These are phyloP conservation scores for Mucor indicus DNA, from an alignment of 371 early-diverging fungal genomes.

Conservation along the genomic window DNA sequence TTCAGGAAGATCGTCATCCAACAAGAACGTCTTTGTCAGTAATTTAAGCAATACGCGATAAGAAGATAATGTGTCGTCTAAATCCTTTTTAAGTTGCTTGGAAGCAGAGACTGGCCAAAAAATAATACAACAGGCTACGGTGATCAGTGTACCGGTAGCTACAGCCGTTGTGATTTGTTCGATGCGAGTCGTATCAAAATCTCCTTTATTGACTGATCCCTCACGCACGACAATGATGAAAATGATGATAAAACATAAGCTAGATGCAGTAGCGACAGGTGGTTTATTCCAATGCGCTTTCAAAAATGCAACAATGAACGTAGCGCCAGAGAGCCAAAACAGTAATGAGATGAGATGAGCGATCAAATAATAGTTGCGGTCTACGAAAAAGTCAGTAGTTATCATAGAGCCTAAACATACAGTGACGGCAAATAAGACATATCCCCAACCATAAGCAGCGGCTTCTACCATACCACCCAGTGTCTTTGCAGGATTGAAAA, in stretches of 20 bases:
- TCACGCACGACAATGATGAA: conserved; percentile 52
- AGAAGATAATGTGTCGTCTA: conserved; percentile 54
- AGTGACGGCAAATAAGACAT: conserved; percentile 47
- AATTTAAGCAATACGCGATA: conserved; percentile 54
- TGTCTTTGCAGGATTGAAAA: conserved; percentile 69
- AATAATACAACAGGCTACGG: conserved; percentile 50
- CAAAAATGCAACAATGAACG: conserved; percentile 56
- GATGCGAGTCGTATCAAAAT: conserved; percentile 52
- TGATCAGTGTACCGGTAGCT: conserved; percentile 55
- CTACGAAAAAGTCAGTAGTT: conserved; percentile 59
- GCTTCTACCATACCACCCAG: conserved; percentile 70
- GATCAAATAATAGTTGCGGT: conserved; percentile 27
- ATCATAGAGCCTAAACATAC: conserved; percentile 55
- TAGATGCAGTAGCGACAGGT: conserved; percentile 63
- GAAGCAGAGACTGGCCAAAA: conserved; percentile 66
- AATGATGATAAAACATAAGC: conserved; percentile 58
- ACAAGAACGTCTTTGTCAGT: conserved; percentile 64
- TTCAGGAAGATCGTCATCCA: conserved; percentile 60
- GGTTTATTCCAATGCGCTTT: conserved; percentile 67
- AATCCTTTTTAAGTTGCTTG: conserved; percentile 56
- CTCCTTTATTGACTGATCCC: conserved; percentile 49
- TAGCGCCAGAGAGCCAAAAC: conserved; percentile 57
- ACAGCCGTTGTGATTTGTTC: conserved; percentile 55
- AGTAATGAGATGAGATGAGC: conserved; percentile 52
- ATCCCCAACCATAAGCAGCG: conserved; percentile 56